Evolutionary conservation across 768 basidiomycete species (phyloP).

Genomic region (Astraeus odoratus): DNA sequence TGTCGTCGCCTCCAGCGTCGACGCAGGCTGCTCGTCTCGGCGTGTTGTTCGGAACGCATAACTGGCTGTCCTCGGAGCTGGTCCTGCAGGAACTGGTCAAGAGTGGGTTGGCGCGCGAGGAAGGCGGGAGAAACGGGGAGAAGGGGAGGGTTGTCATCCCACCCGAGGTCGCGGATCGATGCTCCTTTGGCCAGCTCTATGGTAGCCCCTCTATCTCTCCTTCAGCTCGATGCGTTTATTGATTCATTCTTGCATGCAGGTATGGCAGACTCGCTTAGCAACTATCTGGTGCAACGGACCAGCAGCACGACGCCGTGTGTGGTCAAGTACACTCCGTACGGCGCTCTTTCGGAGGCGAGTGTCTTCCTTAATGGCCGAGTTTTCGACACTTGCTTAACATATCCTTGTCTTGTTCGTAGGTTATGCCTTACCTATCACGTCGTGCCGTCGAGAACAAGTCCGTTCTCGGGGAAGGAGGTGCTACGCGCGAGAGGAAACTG

Average conservation of each 20-base stretch:
- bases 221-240: not conserved
- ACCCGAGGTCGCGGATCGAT: constrained; percentile 52
- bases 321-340: constrained; percentile 82
- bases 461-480: constrained; percentile 67
- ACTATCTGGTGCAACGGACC: constrained; percentile 55
- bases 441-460: constrained; percentile 93
- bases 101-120: constrained; percentile 39
- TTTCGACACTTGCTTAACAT: not conserved
- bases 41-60: constrained; percentile 85
- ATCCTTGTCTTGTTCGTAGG: constrained; percentile 32
- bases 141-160: constrained; percentile 35
- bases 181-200: constrained; percentile 77
- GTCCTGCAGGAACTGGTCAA: constrained; percentile 55
- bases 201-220: constrained; percentile 38
- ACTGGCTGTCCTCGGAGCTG: constrained; percentile 57
- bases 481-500: constrained; percentile 32
- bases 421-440: constrained; percentile 85
- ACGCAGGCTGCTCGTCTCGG: constrained; percentile 34
- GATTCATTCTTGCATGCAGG: constrained; percentile 36
- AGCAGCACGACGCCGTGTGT: constrained; percentile 55
- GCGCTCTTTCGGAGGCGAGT: constrained; percentile 55
- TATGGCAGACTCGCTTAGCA: constrained; percentile 80
- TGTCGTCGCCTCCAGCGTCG: constrained; percentile 6
- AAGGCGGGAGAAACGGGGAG: constrained; percentile 2
- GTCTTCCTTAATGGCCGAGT: not conserved